Base-by-base conservation (phyloP, 2,329 filamentous ascomycete species). In the Fusarium fracticaudum region DNA sequence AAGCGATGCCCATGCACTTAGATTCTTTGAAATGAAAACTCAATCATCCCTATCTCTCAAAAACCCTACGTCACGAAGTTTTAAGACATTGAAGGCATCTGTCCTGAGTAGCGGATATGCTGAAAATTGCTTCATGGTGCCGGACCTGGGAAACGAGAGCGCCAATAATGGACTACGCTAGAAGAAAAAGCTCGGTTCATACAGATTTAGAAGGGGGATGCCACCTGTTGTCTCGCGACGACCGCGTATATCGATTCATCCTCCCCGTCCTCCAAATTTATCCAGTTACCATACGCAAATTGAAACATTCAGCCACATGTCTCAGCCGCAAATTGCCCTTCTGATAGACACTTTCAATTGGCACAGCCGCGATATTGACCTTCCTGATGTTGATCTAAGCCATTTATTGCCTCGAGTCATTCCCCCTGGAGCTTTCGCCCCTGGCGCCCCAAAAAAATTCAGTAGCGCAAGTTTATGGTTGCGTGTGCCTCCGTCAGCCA, bases 81-180 rank as follows among this genome's bases (percentile, higher is more conserved):
- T 9, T 35, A 7, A 35, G 33, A 35, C 33, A 9, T 35, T 0
- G 33, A 35, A 35, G 14, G 0, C 14, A 35, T 0, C 1, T 0
- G 33, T 17, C 33, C 33, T 35, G 7, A 15, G 33, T n/a, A 51
- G 22, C 8, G 31, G 8, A 24, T 20, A 20, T 20, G 5, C 15
- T 35, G 31, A n/a, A 3, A 17, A 24, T 20, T 24, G 22, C 31
- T 51, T 51, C 22, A 37, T 18, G 35, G 3, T 18, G 35, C 35
- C 17, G 35, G 4, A 10, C 17, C 15, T 18, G 35, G 35, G 15
- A 37, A 37, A 18, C 35, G 33, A 35, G 13, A 35, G 33, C 33
- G 1, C 33, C 6, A 35, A 15, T 35, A 9, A 35, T 35, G 1
- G 14, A 17, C 33, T 15, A 8, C 14, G 1, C 33, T 35, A 14